Conservation (phyloP, 352 stramenopile genomes). For the Vaucheria bursata region DNA sequence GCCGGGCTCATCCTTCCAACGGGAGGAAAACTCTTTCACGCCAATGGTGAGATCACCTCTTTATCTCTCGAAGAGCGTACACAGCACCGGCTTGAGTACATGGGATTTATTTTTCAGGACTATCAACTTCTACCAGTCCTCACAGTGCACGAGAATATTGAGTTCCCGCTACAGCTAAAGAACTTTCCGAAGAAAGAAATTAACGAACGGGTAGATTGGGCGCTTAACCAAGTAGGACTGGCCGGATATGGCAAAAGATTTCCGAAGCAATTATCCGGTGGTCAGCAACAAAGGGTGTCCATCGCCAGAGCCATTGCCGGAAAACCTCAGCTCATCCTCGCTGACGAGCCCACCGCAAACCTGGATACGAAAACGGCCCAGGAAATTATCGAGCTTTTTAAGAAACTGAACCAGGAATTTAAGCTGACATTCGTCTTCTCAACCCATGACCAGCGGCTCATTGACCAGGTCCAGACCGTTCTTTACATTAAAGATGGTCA, state of each 20-base stretch:
- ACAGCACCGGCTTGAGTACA: neutral
- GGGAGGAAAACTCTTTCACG: neutral
- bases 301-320: neutral
- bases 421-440: neutral
- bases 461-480: neutral
- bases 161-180: neutral
- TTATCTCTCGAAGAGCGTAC: neutral
- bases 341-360: neutral
- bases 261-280: neutral
- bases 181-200: neutral
- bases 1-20: neutral
- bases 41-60: neutral
- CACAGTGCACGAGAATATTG: neutral
- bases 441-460: neutral
- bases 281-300: neutral
- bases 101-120: constrained; percentile 2
- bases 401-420: neutral
- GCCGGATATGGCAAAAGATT: neutral
- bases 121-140: constrained; percentile 3
- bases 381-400: constrained; percentile 2
- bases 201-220: neutral
- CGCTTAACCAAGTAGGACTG: neutral
- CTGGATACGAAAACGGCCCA: neutral
- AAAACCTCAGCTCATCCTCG: constrained; percentile 1
- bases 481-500: constrained; percentile 6